These are phyloP conservation scores for Magnaporthales sp. DNA, from an alignment of 2,329 filamentous ascomycete species.

Conservation along the genomic window DNA sequence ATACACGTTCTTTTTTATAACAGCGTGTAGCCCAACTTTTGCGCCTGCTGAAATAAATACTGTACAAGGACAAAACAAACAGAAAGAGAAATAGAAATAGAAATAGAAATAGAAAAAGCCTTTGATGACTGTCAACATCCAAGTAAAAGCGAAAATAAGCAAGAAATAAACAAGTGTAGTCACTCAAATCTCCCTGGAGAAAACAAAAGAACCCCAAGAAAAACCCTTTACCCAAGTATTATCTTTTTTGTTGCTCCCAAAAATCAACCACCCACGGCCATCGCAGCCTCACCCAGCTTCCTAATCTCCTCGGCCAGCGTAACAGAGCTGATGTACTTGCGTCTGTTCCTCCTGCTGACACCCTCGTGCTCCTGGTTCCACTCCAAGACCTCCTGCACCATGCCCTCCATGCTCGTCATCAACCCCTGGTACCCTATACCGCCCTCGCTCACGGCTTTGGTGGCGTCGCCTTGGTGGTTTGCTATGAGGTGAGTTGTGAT, in stretches of 20 bases:
- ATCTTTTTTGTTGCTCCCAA: neutral
- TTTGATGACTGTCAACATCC: no score
- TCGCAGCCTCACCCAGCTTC: slow-evolving; percentile 12
- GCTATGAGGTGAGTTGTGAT: slow-evolving; percentile 30
- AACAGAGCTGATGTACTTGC: slow-evolving; percentile 27
- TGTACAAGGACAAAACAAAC: no score
- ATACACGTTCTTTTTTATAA: no score
- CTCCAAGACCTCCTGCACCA: slow-evolving; percentile 29
- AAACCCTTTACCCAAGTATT: no score
- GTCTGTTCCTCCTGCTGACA: slow-evolving; percentile 12
- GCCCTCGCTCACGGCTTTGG: slow-evolving; percentile 22
- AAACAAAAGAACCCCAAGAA: no score
- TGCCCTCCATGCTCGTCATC: slow-evolving; percentile 29
- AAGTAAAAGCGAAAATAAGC: no score
- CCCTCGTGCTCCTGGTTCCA: slow-evolving; percentile 29
- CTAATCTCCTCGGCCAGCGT: slow-evolving; percentile 29
- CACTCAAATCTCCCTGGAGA: neutral
- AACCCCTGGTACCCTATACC: slow-evolving; percentile 30
- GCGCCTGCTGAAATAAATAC: no score
- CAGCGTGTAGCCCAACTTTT: no score
- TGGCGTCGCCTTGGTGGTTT: slow-evolving; percentile 19
- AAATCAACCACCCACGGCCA: slow-evolving; percentile 2
- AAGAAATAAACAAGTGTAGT: no score
- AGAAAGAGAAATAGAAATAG: no score
- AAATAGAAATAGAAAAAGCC: no score